phyloP scores from a whole-genome alignment of 2,329 filamentous ascomycete species.

The Pseudopyricularia cyperi region DNA sequence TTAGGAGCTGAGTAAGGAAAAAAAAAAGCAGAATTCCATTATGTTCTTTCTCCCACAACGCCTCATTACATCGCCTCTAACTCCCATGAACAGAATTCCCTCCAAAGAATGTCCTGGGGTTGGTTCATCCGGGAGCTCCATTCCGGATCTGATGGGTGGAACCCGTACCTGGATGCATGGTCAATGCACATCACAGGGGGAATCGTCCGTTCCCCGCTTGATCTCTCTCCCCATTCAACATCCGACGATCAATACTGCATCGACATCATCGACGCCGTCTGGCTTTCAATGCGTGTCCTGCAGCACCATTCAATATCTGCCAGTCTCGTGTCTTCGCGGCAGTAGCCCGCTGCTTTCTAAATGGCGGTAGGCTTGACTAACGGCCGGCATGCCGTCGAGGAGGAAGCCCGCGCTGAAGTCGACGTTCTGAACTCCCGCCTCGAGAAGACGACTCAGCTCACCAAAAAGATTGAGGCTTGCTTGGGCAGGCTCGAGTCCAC shows the following conservation, averaged over 20 bases:
- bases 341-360: not conserved
- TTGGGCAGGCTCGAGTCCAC: constrained; percentile 73
- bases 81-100: too few relatives aligned
- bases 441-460: constrained; percentile 85
- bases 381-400: constrained; percentile 41
- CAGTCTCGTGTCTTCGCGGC: not conserved
- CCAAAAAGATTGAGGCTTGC: constrained; percentile 89
- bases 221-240: not conserved
- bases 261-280: not conserved
- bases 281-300: not conserved
- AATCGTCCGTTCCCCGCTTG: not conserved
- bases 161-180: too few relatives aligned
- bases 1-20: too few relatives aligned
- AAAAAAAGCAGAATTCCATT: too few relatives aligned
- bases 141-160: too few relatives aligned
- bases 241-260: not conserved
- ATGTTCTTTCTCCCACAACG: too few relatives aligned
- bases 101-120: too few relatives aligned
- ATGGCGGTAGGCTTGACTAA: constrained; percentile 40
- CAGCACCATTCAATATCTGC: not conserved
- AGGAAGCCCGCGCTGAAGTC: constrained; percentile 56
- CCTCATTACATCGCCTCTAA: too few relatives aligned
- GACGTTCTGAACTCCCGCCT: constrained; percentile 61
- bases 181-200: too few relatives aligned
- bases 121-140: too few relatives aligned